phyloP scores from a whole-genome alignment of 2,329 filamentous ascomycete genomes.

The Metarhizium robertsii region DNA sequence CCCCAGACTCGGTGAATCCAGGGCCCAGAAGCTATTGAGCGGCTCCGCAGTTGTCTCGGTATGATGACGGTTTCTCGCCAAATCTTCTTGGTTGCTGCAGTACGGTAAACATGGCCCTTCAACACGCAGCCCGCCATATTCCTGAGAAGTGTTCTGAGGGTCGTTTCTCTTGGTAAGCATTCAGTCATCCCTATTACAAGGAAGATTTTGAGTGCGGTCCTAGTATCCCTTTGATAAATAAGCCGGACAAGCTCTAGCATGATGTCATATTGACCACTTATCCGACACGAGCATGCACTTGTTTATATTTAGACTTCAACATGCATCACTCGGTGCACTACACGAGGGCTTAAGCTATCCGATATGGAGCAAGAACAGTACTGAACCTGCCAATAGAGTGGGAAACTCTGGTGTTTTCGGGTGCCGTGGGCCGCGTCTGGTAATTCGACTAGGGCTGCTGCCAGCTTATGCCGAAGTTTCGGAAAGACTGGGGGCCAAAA shows the following conservation, averaged over 20 bases:
- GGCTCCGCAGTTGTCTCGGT: slow-evolving; percentile 2
- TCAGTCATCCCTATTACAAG: neutral
- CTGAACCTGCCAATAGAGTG: neutral
- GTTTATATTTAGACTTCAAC: neutral
- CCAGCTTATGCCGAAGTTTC: neutral
- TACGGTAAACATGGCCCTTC: neutral
- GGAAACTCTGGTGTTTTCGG: neutral
- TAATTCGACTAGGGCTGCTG: too few relatives aligned
- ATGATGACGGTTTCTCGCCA: slow-evolving; percentile 3
- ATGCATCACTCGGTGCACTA: neutral
- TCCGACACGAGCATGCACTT: neutral
- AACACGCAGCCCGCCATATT: neutral
- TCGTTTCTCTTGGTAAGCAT: neutral
- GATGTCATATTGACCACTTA: neutral
- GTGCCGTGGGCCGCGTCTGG: neutral
- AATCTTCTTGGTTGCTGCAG: neutral
- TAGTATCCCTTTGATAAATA: neutral
- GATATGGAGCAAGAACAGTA: neutral
- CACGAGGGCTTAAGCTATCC: neutral
- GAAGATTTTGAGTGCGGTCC: neutral
- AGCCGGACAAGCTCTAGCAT: neutral
- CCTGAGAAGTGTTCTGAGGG: neutral
- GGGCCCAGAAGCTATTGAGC: too few relatives aligned
- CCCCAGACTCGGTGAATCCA: neutral
- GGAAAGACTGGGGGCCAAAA: neutral